Percentiles rank a stretch among this genome's conserved stretches.
Conservation (phyloP, 2,329 filamentous ascomycete species). For the Boeremia exigua region DNA sequence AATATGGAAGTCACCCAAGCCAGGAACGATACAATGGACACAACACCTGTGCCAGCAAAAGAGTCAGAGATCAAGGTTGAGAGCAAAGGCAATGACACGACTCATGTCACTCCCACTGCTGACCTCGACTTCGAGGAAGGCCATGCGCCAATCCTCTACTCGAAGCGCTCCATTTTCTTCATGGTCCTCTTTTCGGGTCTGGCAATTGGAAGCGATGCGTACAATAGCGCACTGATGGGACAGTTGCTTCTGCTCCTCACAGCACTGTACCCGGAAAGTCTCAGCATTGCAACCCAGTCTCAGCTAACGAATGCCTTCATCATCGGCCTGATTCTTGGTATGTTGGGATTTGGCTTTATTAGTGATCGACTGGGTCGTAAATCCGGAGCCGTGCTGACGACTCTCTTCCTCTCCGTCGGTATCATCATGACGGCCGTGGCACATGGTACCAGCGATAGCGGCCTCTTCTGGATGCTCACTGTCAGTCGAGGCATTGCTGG, state of each 20-base stretch:
- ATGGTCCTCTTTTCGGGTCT: slow-evolving; percentile 46
- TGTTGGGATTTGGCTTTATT: slow-evolving; percentile 43
- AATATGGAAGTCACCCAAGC: neutral
- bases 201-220: slow-evolving; percentile 45
- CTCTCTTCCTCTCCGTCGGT: slow-evolving; percentile 40
- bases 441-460: slow-evolving; percentile 32
- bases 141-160: slow-evolving; percentile 27
- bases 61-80: neutral
- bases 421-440: slow-evolving; percentile 41
- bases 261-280: slow-evolving; percentile 40
- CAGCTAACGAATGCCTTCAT: slow-evolving; percentile 46
- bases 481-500: slow-evolving; percentile 54
- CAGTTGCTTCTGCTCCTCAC: slow-evolving; percentile 41
- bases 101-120: neutral
- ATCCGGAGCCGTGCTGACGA: slow-evolving; percentile 43
- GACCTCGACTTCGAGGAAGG: slow-evolving; percentile 22
- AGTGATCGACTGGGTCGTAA: slow-evolving; percentile 43
- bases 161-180: slow-evolving; percentile 40
- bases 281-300: slow-evolving; percentile 34
- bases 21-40: neutral
- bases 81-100: neutral
- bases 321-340: slow-evolving; percentile 44
- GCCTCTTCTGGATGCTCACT: slow-evolving; percentile 53
- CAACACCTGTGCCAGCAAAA: neutral
- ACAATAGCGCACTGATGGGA: slow-evolving; percentile 46